Base-by-base conservation (phyloP, 768 basidiomycete genomes). In the Clitopilus passeckerianus region DNA sequence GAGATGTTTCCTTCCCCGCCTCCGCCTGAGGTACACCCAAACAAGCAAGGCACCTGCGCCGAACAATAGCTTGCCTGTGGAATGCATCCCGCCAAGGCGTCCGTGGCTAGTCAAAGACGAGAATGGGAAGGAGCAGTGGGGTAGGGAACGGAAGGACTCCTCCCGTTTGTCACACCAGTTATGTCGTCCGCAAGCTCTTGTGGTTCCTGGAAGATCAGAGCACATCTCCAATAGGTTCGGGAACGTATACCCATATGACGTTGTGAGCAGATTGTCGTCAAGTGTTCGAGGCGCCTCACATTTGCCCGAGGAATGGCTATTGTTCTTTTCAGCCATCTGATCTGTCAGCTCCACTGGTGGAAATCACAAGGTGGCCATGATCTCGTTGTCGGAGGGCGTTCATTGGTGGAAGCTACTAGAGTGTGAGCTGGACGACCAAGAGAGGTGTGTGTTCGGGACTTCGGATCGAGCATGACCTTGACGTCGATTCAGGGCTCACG, bases 1-100 rank as follows among this genome's bases (percentile, higher is more conserved):
- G 6, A 46, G 20, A 9, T 54, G 6, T 24, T 33, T 7, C 20
- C 27, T 24, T 7, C 27, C 33, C 30, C 20, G 54, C n/a, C 43
- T 54, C 14, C 37, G 59, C 22, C 34, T 58, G 27, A 37, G 15
- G 24, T 44, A 44, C 14, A 30, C 34, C 59, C 59, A 60, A 7
- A 60, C 54, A 24, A 33, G 34, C 27, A 34, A 27, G 23, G n/a
- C n/a, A 24, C 27, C 54, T 27, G 23, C 34, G 6, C 27, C 34
- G 18, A 24, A 33, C 30, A 55, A 18, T 18, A 34, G 14, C 27
- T 55, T 33, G 52, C 22, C 20, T 52, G 59, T 10, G 65, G 67
- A 18, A 66, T 59, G 27, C 35, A 30, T 30, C 27, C 7, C 27
- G 27, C 27, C 27, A 30, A 30, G 27, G 7, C 7, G 27, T 30